These are phyloP conservation scores for Bromus sterilis DNA, from an alignment of 176 grass and related monocot species.

Conservation along the genomic window DNA sequence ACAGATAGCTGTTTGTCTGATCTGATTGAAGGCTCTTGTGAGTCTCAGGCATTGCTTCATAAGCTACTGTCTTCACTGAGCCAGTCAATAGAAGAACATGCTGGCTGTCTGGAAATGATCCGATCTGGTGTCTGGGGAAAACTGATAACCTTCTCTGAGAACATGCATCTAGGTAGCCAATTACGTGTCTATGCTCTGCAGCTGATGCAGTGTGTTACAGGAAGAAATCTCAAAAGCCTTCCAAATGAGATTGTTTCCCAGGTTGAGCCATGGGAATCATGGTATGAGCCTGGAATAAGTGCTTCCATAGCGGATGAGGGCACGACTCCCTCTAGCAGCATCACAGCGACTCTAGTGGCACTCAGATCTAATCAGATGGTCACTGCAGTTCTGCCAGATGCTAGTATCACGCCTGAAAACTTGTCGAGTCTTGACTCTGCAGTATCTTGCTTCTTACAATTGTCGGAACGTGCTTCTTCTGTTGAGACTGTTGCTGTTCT, in stretches of 20 bases:
- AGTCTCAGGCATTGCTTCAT: constrained; percentile 45
- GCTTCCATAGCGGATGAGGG: constrained; percentile 30
- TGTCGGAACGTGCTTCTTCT: constrained; percentile 64
- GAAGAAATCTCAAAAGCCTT: constrained; percentile 74
- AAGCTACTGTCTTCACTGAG: constrained; percentile 68
- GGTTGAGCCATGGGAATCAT: constrained; percentile 90
- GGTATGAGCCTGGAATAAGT: constrained; percentile 54
- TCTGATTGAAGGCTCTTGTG: constrained; percentile 33
- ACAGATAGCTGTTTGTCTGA: constrained; percentile 39
- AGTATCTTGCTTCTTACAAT: constrained; percentile 74
- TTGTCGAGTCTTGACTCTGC: constrained; percentile 66
- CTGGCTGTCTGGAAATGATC: constrained; percentile 53
- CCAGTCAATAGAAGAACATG: constrained; percentile 43
- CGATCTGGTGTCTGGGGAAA: constrained; percentile 70
- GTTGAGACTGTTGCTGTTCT: constrained; percentile 46
- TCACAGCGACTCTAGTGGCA: constrained; percentile 74
- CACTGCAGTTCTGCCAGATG: constrained; percentile 46
- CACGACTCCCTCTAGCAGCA: constrained; percentile 38
- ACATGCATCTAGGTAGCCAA: constrained; percentile 64
- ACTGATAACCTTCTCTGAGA: constrained; percentile 67
- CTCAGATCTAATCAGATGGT: constrained; percentile 80
- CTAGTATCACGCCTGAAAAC: constrained; percentile 56
- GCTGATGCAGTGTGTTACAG: constrained; percentile 84
- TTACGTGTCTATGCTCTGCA: constrained; percentile 71
- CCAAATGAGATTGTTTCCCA: constrained; percentile 67